phyloP scores from a whole-genome alignment of 2,329 filamentous ascomycete genomes.

The Aspergillus vadensis region DNA sequence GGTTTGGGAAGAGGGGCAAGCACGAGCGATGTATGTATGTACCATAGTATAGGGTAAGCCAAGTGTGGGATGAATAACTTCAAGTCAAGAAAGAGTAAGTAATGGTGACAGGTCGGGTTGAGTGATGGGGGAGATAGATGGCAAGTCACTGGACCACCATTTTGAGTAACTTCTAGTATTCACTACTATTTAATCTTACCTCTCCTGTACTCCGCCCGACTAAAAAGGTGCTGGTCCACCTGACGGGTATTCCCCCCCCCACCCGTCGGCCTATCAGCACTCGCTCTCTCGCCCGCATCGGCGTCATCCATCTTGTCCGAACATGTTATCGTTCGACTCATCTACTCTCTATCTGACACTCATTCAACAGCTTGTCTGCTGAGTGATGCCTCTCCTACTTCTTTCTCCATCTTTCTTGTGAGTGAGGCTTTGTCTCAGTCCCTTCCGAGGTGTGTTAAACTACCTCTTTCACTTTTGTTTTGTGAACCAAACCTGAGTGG shows the following conservation, averaged over 20 bases:
- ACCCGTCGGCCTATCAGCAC: slow-evolving; percentile 22
- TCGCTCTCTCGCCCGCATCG: slow-evolving; percentile 11
- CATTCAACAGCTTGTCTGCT: too few relatives aligned
- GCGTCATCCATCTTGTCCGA: slow-evolving; percentile 18
- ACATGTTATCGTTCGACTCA: background rate
- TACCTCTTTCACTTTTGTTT: background rate
- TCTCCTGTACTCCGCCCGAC: too few relatives aligned
- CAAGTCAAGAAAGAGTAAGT: background rate
- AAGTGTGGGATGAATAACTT: background rate
- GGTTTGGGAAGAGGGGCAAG: background rate
- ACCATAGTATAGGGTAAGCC: slow-evolving; percentile 14
- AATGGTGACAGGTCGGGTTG: background rate
- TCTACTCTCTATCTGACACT: background rate
- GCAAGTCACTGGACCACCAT: background rate
- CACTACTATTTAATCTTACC: too few relatives aligned
- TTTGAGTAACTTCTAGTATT: too few relatives aligned
- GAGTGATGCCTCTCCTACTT: too few relatives aligned
- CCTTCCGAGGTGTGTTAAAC: background rate
- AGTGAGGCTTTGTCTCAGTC: background rate
- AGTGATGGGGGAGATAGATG: background rate
- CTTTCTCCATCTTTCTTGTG: too few relatives aligned
- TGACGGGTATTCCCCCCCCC: slow-evolving; percentile 21
- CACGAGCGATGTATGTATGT: slow-evolving; percentile 14
- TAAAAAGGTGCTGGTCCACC: slow-evolving; percentile 15
- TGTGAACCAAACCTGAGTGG: too few relatives aligned